Evolutionary conservation across 805 yeast species (phyloP).

Genomic region (Nakazawaea pomicola): DNA sequence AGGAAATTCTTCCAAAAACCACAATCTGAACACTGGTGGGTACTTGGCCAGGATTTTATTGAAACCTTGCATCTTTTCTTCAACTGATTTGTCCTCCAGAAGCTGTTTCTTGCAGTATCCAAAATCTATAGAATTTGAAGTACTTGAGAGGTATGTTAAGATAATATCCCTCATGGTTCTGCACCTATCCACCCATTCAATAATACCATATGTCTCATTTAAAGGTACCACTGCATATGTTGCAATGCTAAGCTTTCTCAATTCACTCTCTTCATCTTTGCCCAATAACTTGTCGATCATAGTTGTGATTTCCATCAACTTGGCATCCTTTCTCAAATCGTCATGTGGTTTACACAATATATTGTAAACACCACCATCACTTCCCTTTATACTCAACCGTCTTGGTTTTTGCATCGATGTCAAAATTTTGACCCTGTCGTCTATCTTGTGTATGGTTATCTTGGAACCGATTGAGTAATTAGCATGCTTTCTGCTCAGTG

Average conservation of each 20-base stretch:
- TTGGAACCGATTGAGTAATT: conserved; percentile 30
- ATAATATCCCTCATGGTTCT: conserved; percentile 65
- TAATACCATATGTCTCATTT: conserved; percentile 81
- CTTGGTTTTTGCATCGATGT: conserved; percentile 86
- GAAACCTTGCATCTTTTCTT: conserved; percentile 33
- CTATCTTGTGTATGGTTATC: conserved; percentile 59
- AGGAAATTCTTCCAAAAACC: conserved; percentile 87
- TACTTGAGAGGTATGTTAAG: conserved; percentile 21
- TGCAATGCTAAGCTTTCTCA: conserved; percentile 63
- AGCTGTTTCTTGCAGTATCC: conserved; percentile 18
- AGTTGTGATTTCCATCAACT: conserved; percentile 86
- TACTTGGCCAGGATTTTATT: conserved; percentile 27
- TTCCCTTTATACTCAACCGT: conserved; percentile 68
- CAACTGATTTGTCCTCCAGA: conserved; percentile 19
- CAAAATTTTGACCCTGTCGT: conserved; percentile 63
- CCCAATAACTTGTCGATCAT: conserved; percentile 72
- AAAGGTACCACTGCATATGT: conserved; percentile 88
- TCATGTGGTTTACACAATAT: conserved; percentile 82
- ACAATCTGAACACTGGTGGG: conserved; percentile 73
- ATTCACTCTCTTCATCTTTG: conserved; percentile 65
- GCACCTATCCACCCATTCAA: conserved; percentile 83
- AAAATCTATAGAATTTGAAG: conserved; percentile 23
- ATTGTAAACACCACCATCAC: conserved; percentile 69
- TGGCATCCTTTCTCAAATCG: conserved; percentile 92
- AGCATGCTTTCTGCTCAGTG: conserved; percentile 25